Conservation (phyloP, 345 rosid genomes). For the Cardamine resedifolia region DNA sequence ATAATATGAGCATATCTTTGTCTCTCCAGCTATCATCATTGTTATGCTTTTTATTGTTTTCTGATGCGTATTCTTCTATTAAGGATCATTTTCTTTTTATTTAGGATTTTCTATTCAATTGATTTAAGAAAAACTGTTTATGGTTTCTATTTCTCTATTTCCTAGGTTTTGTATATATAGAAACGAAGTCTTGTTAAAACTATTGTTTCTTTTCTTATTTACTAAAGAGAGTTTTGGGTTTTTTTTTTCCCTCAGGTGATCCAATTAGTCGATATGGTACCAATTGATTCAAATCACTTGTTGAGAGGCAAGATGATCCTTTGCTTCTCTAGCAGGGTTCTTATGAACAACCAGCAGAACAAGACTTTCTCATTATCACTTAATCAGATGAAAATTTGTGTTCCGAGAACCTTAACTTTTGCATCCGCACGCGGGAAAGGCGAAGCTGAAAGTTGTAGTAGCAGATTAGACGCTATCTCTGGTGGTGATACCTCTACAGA, state of each 20-base stretch:
- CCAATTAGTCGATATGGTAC: constrained; percentile 33
- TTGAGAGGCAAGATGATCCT: constrained; percentile 30
- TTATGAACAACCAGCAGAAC: neutral
- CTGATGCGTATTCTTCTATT: neutral
- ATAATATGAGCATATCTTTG: neutral
- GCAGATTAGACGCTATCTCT: constrained; percentile 30
- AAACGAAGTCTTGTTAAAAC: neutral
- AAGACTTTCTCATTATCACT: neutral
- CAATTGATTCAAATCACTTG: constrained; percentile 24
- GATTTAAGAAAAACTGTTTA: neutral
- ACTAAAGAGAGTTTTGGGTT: neutral
- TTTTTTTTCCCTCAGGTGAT: constrained; percentile 37
- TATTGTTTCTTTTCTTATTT: neutral
- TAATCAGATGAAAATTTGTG: constrained; percentile 8
- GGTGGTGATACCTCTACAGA: constrained; percentile 32
- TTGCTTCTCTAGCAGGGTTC: constrained; percentile 24
- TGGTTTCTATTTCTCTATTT: neutral
- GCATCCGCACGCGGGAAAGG: constrained; percentile 31
- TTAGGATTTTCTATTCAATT: neutral
- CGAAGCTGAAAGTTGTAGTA: constrained; percentile 34
- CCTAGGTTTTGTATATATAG: neutral
- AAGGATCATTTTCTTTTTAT: neutral
- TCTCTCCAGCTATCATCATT: neutral
- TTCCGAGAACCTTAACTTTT: constrained; percentile 37
- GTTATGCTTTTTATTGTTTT: neutral